A percentile compares a stretch with the other conserved stretches of the same genome.
These are phyloP conservation scores for Chaetomium cochliodes DNA, from an alignment of 495 filamentous ascomycete species.

Conservation along the genomic window DNA sequence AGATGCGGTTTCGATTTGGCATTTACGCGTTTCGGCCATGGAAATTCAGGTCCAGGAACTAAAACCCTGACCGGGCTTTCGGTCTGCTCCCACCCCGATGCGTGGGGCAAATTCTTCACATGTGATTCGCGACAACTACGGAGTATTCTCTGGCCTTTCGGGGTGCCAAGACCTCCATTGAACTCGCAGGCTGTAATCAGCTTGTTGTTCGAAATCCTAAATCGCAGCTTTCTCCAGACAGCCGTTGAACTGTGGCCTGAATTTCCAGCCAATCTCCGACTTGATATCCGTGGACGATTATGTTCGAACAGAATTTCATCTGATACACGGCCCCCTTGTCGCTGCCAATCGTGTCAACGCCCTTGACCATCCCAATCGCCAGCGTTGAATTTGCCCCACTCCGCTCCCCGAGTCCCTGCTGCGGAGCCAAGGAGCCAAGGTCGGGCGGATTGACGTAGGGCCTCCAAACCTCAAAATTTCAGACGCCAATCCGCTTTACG, in stretches of 20 bases:
- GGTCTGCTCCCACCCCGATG: not conserved
- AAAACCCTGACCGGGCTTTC: not conserved
- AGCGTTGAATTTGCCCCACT: slow-evolving; percentile 3
- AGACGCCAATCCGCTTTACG: slow-evolving; percentile 15
- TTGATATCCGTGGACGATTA: no score
- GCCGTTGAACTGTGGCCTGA: no score
- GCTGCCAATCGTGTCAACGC: no score
- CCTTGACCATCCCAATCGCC: no score
- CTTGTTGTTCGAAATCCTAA: not conserved
- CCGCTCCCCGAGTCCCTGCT: not conserved
- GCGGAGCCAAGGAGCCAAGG: no score
- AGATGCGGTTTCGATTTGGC: not conserved
- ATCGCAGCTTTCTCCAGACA: no score
- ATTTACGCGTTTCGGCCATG: not conserved
- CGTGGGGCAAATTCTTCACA: not conserved
- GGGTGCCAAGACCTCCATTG: no score
- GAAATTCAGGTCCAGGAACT: no score
- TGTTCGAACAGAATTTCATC: no score
- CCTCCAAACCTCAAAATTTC: slow-evolving; percentile 31
- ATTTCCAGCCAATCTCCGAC: no score
- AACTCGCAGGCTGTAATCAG: not conserved
- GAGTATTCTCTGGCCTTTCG: no score
- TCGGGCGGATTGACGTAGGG: slow-evolving; percentile 34
- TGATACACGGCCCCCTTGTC: no score
- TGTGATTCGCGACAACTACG: not conserved